Base-by-base conservation (phyloP, 768 basidiomycete species). In the Phlebiopsis gigantea region DNA sequence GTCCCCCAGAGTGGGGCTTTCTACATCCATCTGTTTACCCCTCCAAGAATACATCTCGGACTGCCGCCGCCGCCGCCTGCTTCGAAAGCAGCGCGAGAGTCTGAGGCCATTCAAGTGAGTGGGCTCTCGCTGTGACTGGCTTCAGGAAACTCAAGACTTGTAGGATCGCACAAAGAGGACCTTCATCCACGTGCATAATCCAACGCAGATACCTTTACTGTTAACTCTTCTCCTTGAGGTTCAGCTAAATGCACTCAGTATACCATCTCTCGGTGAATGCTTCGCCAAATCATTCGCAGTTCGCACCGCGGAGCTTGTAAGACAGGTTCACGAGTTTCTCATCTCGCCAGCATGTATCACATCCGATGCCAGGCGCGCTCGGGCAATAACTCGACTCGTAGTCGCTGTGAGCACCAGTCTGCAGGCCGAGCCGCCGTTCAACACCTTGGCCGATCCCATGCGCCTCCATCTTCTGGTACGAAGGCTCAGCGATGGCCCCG, bases 401-500 rank as follows among this genome's bases (percentile, higher is more conserved):
- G 61, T 68, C 15, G 58, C 57, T 17, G 31, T 62, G n/a, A 21
- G 57, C 49, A 25, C 26, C 10, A 39, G 2, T 17, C 57, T 41
- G 43, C 55, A 15, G 21, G 21, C n/a, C 24, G 50, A 19, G n/a
- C 46, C 28, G 45, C 55, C 19, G 34, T 57, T 53, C 34, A 17
- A 46, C 28, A 12, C 49, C 26, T 51, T 58, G 30, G 60, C 60
- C 45, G 53, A 66, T 28, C 28, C 46, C 52, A 43, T 56, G 58
- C 43, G 55, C 9, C 46, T 57, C 2, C 45, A 54, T 28, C 12
- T 80, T 12, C 56, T 84, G 19, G 72, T 75, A 22, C 68, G 74
- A 45, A 75, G 78, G 51, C 65, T 88, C 41, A 69, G 75, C 51
- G 71, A 75, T 39, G 76, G 76, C 1, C 71, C 75, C 19, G 69